Evolutionary conservation across 306 rosid genomes (phyloP).

Genomic region (Sophora flavescens): DNA sequence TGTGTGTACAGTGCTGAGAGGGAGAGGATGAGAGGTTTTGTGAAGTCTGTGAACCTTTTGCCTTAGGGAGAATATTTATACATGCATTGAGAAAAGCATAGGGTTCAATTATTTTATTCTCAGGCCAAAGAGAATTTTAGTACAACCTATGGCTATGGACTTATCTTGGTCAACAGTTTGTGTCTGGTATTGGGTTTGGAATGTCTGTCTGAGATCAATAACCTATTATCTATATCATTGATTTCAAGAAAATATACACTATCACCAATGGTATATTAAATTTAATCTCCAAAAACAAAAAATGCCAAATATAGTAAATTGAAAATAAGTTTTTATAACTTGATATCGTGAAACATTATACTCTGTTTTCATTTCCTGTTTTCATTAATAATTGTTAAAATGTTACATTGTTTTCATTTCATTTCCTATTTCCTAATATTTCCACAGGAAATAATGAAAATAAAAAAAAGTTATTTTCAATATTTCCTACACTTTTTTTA

Average conservation of each 20-base stretch:
- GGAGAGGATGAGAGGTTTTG: slow-evolving; percentile 31
- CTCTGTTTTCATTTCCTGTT: no score
- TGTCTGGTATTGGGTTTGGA: slow-evolving; percentile 39
- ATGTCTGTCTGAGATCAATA: slow-evolving; percentile 42
- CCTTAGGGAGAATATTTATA: slow-evolving; percentile 27
- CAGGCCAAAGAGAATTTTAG: slow-evolving; percentile 31
- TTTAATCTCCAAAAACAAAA: slow-evolving; percentile 6
- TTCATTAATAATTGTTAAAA: no score
- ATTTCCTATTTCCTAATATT: no score
- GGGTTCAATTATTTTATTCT: slow-evolving; percentile 17
- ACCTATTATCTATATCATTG: slow-evolving; percentile 38
- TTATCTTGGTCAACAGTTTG: slow-evolving; percentile 38
- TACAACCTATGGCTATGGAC: neutral
- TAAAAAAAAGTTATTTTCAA: no score
- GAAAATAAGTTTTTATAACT: slow-evolving; percentile 16
- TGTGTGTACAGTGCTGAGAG: slow-evolving; percentile 58
- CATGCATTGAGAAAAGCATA: slow-evolving; percentile 15
- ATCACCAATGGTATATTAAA: neutral
- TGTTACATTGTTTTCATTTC: no score
- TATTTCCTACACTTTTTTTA: no score
- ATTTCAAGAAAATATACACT: slow-evolving; percentile 32
- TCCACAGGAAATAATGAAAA: no score
- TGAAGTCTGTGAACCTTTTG: slow-evolving; percentile 27
- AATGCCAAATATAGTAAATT: slow-evolving; percentile 16
- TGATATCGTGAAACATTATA: slow-evolving; percentile 11